A percentile compares a stretch with the other conserved stretches of the same genome.
These are phyloP conservation scores for Goniomonas avonlea DNA, from an alignment of 78 protist species.

Conservation along the genomic window DNA sequence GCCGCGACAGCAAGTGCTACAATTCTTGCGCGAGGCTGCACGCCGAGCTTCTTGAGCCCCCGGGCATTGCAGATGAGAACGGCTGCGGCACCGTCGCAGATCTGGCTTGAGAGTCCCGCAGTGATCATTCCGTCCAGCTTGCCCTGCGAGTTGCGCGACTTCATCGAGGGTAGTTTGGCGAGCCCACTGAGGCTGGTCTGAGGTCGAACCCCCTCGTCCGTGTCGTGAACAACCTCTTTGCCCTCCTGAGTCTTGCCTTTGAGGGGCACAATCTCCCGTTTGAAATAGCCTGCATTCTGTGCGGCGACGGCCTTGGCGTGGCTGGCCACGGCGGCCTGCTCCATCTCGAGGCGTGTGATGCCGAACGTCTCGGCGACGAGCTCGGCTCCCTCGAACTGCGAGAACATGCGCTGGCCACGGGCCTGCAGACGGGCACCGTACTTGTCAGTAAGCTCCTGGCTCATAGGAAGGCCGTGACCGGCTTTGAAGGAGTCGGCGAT, in stretches of 20 bases:
- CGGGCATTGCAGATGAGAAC: conserved; percentile 21
- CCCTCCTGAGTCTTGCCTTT: conserved; percentile 5
- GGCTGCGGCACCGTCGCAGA: conserved; percentile 51
- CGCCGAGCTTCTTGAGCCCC: conserved; percentile 4
- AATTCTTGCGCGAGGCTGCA: conserved; percentile 25
- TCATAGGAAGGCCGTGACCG: too few relatives aligned
- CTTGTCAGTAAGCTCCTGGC: too few relatives aligned
- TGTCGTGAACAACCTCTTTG: not conserved
- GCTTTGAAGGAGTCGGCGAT: not conserved
- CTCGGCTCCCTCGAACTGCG: conserved; percentile 57
- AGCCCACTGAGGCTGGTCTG: conserved; percentile 5
- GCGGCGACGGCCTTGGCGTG: conserved; percentile 48
- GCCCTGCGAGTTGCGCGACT: not conserved
- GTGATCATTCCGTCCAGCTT: conserved; percentile 31
- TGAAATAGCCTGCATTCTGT: conserved; percentile 46
- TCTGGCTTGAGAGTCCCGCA: conserved; percentile 38
- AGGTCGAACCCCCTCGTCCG: conserved; percentile 62
- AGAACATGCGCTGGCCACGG: not conserved
- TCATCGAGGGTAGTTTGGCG: not conserved
- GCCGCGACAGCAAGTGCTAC: conserved; percentile 34
- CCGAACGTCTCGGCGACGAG: conserved; percentile 60
- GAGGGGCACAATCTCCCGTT: conserved; percentile 56
- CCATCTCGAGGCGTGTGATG: conserved; percentile 53
- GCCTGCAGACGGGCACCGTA: not conserved
- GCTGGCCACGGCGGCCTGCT: conserved; percentile 34